These are phyloP conservation scores for Eragrostis tef DNA, from an alignment of 202 grass and related monocot genomes.

Conservation along the genomic window DNA sequence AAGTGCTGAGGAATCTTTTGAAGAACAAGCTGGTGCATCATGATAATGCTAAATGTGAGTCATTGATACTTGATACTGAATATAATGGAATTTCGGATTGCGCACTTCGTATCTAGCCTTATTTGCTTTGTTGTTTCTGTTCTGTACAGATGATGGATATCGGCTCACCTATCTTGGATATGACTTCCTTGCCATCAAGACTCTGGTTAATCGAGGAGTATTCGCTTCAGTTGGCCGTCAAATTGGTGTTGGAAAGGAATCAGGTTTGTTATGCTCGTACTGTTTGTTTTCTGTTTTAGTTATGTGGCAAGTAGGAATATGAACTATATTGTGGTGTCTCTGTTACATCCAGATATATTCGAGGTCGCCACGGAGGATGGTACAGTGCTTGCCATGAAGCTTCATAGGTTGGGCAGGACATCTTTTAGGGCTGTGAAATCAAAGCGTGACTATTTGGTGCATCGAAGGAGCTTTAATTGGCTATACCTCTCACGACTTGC, in stretches of 20 bases:
- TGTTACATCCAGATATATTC: constrained; percentile 74
- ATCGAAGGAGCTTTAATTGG: constrained; percentile 87
- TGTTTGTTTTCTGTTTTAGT: neutral
- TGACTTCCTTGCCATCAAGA: constrained; percentile 95
- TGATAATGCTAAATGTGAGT: constrained; percentile 80
- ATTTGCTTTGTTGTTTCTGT: constrained; percentile 12
- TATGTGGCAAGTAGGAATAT: constrained; percentile 3
- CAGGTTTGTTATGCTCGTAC: constrained; percentile 51
- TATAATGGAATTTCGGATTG: constrained; percentile 17
- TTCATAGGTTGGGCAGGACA: constrained; percentile 91
- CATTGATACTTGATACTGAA: neutral
- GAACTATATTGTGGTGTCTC: constrained; percentile 10
- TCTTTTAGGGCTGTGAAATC: constrained; percentile 95
- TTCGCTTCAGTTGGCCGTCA: constrained; percentile 81
- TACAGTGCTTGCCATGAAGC: constrained; percentile 81
- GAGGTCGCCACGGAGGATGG: constrained; percentile 87
- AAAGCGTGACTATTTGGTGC: constrained; percentile 90
- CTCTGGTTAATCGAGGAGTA: constrained; percentile 81
- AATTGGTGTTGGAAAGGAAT: constrained; percentile 94
- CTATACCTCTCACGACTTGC: constrained; percentile 90
- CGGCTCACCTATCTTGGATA: constrained; percentile 94
- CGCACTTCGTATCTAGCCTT: neutral
- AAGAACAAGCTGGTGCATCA: constrained; percentile 97
- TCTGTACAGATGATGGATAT: constrained; percentile 77
- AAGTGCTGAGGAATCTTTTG: constrained; percentile 82